Evolutionary conservation across 192 early-diverging fungal genomes (phyloP), one percentile per base, ranked within the genome.

Genomic region (Dispira simplex): DNA sequence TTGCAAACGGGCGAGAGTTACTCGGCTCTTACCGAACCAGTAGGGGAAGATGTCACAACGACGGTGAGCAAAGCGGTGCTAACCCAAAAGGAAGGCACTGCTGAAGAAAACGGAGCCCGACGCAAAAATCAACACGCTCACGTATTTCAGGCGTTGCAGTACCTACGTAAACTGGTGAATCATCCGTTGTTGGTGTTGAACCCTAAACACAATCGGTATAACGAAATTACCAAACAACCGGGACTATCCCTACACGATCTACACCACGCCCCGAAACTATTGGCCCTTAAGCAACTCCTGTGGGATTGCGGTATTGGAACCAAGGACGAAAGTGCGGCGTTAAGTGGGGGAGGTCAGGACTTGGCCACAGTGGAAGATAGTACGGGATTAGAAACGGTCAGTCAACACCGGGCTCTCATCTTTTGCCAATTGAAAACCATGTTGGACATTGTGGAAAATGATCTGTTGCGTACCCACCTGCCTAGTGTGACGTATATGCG

Each of bases 81-180:
- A 21, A 21, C 18, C 26, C 25, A 8, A 39, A 26, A 9, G 0
- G 53, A 14, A 16, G 62, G 26, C 10, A 32, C 27, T 28, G 63
- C 39, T 60, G 63, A 55, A 48, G 58, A 6, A 28, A 47, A 23
- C 11, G 32, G 53, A 6, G 67, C n/a, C 5, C 28, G 46, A 14
- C 27, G 80, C 77, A 44, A 75, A 72, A 46, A 64, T 69, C 73
- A 3, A 5, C 68, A 59, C 14, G 85, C 85, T 0, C 97, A 99
- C 68, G 88, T 97, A 26, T 99, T 99, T 82, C 97, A 99, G 77
- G 93, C 95, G 0, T 72, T 99, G 39, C 94, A 97, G 73, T 97
- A 97, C 65, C 77, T 99, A 28, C 80, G 91, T 44, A 93, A 93
- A 69, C 79, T 99, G 10, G 92, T 90, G 70, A 97, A 99, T 71